phyloP scores from a whole-genome alignment of 2,329 filamentous ascomycete genomes.

The Myotisia sp. region DNA sequence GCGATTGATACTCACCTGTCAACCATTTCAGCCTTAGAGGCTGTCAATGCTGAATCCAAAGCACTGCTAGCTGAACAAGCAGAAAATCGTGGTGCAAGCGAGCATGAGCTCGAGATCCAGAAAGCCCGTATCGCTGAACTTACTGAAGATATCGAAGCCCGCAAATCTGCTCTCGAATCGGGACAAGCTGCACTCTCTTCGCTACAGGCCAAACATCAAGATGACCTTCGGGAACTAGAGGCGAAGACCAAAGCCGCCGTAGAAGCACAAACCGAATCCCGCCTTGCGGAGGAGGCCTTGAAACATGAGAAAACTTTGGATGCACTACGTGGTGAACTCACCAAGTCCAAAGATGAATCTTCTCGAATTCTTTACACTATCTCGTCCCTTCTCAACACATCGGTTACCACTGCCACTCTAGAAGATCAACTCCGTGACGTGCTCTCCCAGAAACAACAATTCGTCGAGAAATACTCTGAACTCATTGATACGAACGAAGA shows the following conservation, averaged over 20 bases:
- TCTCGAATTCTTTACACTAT: slow-evolving; percentile 51
- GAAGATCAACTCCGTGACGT: slow-evolving; percentile 50
- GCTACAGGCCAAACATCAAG: slow-evolving; percentile 39
- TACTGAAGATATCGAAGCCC: slow-evolving; percentile 42
- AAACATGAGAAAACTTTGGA: slow-evolving; percentile 47
- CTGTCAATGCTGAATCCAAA: slow-evolving; percentile 52
- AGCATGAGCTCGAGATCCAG: slow-evolving; percentile 34
- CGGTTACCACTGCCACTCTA: slow-evolving; percentile 40
- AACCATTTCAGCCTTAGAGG: slow-evolving; percentile 60
- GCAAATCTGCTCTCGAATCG: slow-evolving; percentile 40
- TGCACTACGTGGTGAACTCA: slow-evolving; percentile 47
- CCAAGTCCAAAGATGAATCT: slow-evolving; percentile 52
- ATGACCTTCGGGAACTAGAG: slow-evolving; percentile 28
- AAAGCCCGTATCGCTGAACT: slow-evolving; percentile 38
- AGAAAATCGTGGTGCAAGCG: slow-evolving; percentile 43
- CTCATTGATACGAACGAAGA: slow-evolving; percentile 28
- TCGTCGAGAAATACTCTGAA: slow-evolving; percentile 30
- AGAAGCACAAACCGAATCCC: slow-evolving; percentile 25
- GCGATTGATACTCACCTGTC: slow-evolving; percentile 54
- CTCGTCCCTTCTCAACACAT: slow-evolving; percentile 28
- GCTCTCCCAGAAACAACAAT: slow-evolving; percentile 28
- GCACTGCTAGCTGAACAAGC: slow-evolving; percentile 54
- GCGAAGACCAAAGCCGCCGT: slow-evolving; percentile 23
- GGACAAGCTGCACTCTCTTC: slow-evolving; percentile 41
- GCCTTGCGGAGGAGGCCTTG: slow-evolving; percentile 37